These are phyloP conservation scores for Cladosporium sp. DNA, from an alignment of 2,329 filamentous ascomycete species.

Conservation along the genomic window DNA sequence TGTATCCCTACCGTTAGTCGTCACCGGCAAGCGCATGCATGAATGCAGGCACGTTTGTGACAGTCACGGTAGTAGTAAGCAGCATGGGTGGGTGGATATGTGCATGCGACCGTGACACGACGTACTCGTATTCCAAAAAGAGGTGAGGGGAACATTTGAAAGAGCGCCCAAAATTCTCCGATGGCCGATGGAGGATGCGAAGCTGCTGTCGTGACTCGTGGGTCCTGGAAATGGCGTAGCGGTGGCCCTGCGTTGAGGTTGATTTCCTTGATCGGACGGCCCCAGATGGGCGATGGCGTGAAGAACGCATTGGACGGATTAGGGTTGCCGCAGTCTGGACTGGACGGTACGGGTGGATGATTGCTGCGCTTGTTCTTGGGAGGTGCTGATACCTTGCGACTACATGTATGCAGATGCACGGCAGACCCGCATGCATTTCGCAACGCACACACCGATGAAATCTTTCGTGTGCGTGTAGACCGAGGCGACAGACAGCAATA, in stretches of 20 bases:
- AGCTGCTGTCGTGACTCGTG: not conserved
- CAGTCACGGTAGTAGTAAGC: not conserved
- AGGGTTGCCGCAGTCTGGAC: not conserved
- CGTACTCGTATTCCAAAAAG: not conserved
- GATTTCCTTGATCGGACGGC: not conserved
- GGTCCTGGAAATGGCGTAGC: not conserved
- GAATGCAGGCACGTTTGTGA: conserved; percentile 3
- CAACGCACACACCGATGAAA: not conserved
- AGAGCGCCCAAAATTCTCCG: not conserved
- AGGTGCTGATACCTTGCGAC: not conserved
- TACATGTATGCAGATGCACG: not conserved
- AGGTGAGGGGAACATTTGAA: not conserved
- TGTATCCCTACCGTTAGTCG: not conserved
- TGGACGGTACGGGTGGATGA: not conserved
- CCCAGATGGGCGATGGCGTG: conserved; percentile 5
- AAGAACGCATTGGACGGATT: not conserved
- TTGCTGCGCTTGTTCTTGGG: not conserved
- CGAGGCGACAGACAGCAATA: not conserved
- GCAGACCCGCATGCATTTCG: not conserved
- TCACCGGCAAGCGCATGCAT: not conserved
- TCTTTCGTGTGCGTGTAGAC: not conserved
- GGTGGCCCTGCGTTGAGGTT: not conserved
- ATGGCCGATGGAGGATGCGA: not conserved
- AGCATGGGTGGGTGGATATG: not conserved
- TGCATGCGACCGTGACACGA: not conserved